Base-by-base conservation (phyloP, 148 eudicot genomes). In the Camellia japonica region DNA sequence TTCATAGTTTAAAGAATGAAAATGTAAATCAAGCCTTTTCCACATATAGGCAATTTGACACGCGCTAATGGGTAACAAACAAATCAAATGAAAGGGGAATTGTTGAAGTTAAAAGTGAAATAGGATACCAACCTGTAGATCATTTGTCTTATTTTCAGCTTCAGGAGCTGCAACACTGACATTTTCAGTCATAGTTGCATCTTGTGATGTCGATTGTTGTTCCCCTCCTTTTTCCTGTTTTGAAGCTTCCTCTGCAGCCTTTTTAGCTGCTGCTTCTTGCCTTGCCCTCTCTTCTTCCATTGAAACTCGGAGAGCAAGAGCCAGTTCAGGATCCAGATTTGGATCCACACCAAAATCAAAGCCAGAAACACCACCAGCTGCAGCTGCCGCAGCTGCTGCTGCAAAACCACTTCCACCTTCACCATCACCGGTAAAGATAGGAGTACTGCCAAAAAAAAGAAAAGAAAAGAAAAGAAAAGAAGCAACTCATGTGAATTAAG, bases 211-310 rank as follows among this genome's bases (percentile, higher is more conserved):
- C 20, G 97, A 93, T 68, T 82, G 86, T 55, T 85, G 89, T 72
- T 85, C 90, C 73, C 86, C 98, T 82, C 87, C 96, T 78, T 88
- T 85, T 46, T 87, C 97, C 80, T 88, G 90, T 76, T 86, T 83
- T 47, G 90, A 54, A 80, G 88, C 87, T 83, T 91, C 99, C 79
- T 97, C 98, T 56, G 96, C 97, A 81, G 99, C 98, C 88, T 88
- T 96, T 84, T 93, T 94, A 7, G 99, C 99, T 85, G 99, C 97
- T 66, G 93, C 98, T 83, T 94, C 99, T 84, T 94, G 99, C 81
- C 99, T 92, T 75, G 98, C 99, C 86, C 99, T 94, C 88, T 94
- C 99, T 84, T 97, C 99, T 83, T 97, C 99, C 99, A 97, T 94
- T 74, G 99, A 97, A 60, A 94, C 98, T 71, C 98, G 87, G 58